phyloP scores from a whole-genome alignment of 257 asterid genomes.

The Scutellaria galericulata region DNA sequence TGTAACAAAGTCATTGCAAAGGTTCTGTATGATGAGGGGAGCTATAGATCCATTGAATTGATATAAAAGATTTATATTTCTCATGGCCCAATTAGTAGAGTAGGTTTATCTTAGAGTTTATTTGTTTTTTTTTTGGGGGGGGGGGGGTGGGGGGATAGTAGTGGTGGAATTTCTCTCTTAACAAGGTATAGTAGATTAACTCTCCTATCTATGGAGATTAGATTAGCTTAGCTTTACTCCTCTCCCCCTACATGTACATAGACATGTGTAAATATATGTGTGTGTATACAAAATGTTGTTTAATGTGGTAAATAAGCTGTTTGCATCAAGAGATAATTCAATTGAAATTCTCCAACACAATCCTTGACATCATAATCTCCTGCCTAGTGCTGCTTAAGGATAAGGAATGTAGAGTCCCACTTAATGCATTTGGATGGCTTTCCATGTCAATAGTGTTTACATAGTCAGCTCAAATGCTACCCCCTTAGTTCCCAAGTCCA shows the following conservation, averaged over 20 bases:
- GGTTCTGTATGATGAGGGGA: slow-evolving; percentile 12
- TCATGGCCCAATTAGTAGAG: neutral
- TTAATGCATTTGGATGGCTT: neutral
- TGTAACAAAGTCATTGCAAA: neutral
- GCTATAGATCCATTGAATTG: neutral
- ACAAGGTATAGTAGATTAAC: slow-evolving; percentile 1
- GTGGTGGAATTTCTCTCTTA: neutral
- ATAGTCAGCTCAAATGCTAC: neutral
- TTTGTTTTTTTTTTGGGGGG: neutral
- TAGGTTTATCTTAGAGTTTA: neutral
- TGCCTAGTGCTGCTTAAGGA: neutral
- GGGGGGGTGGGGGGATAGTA: neutral
- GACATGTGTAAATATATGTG: neutral
- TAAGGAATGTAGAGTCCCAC: neutral
- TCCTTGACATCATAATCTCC: neutral
- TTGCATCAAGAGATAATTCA: neutral
- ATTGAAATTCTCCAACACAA: neutral
- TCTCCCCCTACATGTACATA: neutral
- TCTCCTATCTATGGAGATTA: neutral
- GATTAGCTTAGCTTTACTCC: neutral
- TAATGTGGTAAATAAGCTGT: neutral
- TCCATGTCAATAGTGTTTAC: neutral
- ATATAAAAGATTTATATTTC: neutral
- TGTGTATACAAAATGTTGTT: neutral
- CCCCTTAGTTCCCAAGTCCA: neutral